phyloP scores from a whole-genome alignment of 345 rosid genomes.

The Camelina sativa region DNA sequence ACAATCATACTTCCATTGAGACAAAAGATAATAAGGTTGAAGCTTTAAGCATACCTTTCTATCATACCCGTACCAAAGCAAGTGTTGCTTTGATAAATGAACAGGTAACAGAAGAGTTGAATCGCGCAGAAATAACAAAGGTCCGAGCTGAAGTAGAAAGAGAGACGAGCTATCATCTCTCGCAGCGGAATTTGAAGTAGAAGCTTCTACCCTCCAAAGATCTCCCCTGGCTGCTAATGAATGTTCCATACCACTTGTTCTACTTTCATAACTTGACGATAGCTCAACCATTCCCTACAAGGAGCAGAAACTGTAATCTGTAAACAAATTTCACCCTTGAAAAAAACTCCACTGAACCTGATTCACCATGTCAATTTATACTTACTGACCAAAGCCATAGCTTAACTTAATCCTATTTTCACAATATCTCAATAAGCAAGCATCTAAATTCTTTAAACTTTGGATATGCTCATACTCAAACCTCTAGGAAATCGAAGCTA shows the following conservation, averaged over 20 bases:
- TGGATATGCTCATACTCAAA: not conserved
- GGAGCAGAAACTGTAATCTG: conserved; percentile 13
- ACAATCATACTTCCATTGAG: not conserved
- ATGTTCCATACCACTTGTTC: conserved; percentile 71
- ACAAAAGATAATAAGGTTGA: not conserved
- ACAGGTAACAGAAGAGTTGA: conserved; percentile 88
- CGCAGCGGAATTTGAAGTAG: conserved; percentile 64
- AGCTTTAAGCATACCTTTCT: conserved; percentile 65
- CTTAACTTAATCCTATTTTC: conserved; percentile 1
- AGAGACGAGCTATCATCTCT: conserved; percentile 76
- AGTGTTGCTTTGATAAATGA: conserved; percentile 93
- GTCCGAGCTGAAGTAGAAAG: conserved; percentile 94
- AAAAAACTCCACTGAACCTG: conserved; percentile 4
- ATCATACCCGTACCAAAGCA: conserved; percentile 99
- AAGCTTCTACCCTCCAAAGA: conserved; percentile 93
- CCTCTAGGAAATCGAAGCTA: conserved; percentile 1
- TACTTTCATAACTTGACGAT: conserved; percentile 78
- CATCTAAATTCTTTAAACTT: not conserved
- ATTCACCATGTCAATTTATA: not conserved
- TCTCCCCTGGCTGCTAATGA: conserved; percentile 92
- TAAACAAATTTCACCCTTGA: conserved; percentile 10
- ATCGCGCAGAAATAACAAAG: conserved; percentile 85
- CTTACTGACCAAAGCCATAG: not conserved
- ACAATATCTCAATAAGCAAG: not conserved
- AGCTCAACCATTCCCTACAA: conserved; percentile 75